Percentiles rank a stretch among this genome's conserved stretches.
phyloP scores from a whole-genome alignment of 352 stramenopile genomes.

The Phytophthora europaea region DNA sequence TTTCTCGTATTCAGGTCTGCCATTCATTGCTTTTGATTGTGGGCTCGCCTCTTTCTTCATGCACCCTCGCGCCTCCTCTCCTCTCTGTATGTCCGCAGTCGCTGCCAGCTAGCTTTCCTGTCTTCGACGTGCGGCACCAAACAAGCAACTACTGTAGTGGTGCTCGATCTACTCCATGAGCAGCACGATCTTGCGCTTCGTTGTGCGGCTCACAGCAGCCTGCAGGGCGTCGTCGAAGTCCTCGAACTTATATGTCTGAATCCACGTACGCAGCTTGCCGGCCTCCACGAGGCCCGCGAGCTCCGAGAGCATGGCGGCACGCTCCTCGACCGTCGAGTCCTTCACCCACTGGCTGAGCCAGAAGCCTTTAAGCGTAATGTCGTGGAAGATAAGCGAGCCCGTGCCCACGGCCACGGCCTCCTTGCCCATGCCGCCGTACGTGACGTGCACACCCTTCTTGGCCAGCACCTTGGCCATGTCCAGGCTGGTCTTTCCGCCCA shows the following conservation, averaged over 20 bases:
- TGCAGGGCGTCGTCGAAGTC: slow-evolving; percentile 85
- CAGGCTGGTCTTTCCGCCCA: slow-evolving; percentile 76
- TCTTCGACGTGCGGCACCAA: slow-evolving; percentile 26
- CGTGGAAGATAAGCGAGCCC: slow-evolving; percentile 85
- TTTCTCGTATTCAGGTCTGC: slow-evolving; percentile 40
- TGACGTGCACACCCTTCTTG: slow-evolving; percentile 85
- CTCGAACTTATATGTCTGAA: slow-evolving; percentile 89
- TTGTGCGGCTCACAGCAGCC: slow-evolving; percentile 79
- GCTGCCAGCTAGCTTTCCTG: slow-evolving; percentile 32
- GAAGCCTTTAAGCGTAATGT: slow-evolving; percentile 90
- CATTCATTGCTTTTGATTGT: slow-evolving; percentile 41
- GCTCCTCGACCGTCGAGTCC: slow-evolving; percentile 68
- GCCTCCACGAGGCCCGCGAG: slow-evolving; percentile 71
- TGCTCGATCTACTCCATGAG: slow-evolving; percentile 75
- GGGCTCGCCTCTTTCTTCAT: slow-evolving; percentile 22
- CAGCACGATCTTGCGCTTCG: slow-evolving; percentile 87
- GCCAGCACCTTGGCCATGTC: slow-evolving; percentile 76
- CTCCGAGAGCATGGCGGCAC: slow-evolving; percentile 73
- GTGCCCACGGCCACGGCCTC: slow-evolving; percentile 74
- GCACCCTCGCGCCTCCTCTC: slow-evolving; percentile 1
- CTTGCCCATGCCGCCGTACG: slow-evolving; percentile 87
- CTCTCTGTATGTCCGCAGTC: slow-evolving; percentile 25
- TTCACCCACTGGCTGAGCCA: slow-evolving; percentile 90
- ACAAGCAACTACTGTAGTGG: slow-evolving; percentile 18
- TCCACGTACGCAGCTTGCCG: slow-evolving; percentile 85